phyloP scores from a whole-genome alignment of 1,284 basidiomycete genomes.

The Puccinia polysora region DNA sequence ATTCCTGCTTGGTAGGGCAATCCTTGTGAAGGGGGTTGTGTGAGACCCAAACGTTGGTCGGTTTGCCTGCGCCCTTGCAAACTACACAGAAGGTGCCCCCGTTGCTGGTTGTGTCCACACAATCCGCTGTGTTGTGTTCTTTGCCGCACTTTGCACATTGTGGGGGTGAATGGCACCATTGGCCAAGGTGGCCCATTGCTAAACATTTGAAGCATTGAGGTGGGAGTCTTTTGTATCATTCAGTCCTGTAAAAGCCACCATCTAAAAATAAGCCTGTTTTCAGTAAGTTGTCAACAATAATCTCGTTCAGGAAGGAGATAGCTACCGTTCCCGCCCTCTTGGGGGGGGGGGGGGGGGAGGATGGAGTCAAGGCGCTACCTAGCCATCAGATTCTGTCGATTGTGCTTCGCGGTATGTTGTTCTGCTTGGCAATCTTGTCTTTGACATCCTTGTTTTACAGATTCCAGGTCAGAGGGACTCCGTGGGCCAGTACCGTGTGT shows the following conservation, averaged over 20 bases:
- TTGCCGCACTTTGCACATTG: neutral
- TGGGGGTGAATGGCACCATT: neutral
- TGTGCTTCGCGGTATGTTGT: neutral
- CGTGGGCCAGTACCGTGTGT: neutral
- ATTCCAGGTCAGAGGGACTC: neutral
- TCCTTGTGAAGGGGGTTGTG: conserved; percentile 1
- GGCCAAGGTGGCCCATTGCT: neutral
- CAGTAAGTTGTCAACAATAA: neutral
- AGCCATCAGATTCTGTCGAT: neutral
- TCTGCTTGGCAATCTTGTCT: neutral
- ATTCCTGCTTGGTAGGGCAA: neutral
- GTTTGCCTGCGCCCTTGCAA: neutral
- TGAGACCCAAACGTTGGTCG: neutral
- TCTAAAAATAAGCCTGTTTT: neutral
- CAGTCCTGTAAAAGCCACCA: neutral
- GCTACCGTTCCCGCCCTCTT: neutral
- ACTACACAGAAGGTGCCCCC: neutral
- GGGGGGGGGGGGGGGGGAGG: neutral
- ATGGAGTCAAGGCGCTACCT: too few relatives aligned
- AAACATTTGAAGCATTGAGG: conserved; percentile 15
- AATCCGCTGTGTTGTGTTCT: neutral
- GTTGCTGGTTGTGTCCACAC: neutral
- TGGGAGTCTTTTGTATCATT: neutral
- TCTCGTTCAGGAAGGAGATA: neutral
- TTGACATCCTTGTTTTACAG: neutral